Evolutionary conservation across 2,329 filamentous ascomycete species (phyloP).

Genomic region (Nectriaceae sp.): DNA sequence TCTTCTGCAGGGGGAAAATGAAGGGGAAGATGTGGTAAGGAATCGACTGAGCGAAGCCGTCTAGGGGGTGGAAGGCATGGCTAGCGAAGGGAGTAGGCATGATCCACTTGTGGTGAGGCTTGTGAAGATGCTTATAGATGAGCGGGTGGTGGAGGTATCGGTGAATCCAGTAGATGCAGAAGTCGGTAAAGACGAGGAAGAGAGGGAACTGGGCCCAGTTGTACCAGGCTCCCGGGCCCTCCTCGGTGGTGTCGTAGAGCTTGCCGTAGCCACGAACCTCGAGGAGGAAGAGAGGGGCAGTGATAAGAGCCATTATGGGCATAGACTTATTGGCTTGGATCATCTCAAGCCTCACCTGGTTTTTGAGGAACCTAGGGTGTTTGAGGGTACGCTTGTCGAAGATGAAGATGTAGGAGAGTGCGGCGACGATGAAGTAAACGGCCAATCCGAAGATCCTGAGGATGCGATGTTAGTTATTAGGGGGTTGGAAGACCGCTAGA

Average conservation of each 20-base stretch:
- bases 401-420: slow-evolving; percentile 82
- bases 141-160: slow-evolving; percentile 78
- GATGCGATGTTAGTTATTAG: slow-evolving; percentile 3
- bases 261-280: slow-evolving; percentile 85
- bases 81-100: slow-evolving; percentile 94
- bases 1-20: slow-evolving; percentile 89
- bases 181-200: slow-evolving; percentile 87
- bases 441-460: slow-evolving; percentile 80
- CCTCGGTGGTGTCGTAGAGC: slow-evolving; percentile 78
- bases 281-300: slow-evolving; percentile 75
- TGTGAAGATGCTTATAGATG: slow-evolving; percentile 85
- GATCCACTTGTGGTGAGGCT: slow-evolving; percentile 99
- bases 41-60: slow-evolving; percentile 84
- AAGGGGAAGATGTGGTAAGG: slow-evolving; percentile 95
- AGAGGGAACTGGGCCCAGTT: slow-evolving; percentile 81
- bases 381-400: slow-evolving; percentile 89
- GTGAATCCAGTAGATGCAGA: slow-evolving; percentile 90
- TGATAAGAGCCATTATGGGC: slow-evolving; percentile 81
- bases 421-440: slow-evolving; percentile 82
- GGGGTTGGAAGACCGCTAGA: not conserved
- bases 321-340: slow-evolving; percentile 74
- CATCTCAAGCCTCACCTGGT: slow-evolving; percentile 87
- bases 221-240: slow-evolving; percentile 78
- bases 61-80: slow-evolving; percentile 92
- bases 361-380: slow-evolving; percentile 93